These are phyloP conservation scores for Rhipidocladum racemiflorum DNA, from an alignment of 176 grass and related monocot genomes.

Conservation along the genomic window DNA sequence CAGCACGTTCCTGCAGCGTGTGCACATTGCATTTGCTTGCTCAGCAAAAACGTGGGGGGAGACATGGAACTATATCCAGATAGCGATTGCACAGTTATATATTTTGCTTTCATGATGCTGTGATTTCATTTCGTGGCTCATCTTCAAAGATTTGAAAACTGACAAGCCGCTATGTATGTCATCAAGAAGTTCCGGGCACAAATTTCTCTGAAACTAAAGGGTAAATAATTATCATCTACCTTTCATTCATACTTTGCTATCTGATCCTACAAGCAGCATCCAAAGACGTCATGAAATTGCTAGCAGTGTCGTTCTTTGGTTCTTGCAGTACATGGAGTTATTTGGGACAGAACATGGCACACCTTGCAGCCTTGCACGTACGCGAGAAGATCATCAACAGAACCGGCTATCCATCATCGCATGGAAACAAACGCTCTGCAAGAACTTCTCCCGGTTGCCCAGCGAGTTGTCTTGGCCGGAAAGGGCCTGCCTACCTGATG, in stretches of 20 bases:
- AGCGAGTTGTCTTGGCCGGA: constrained; percentile 23
- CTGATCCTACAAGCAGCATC: background rate
- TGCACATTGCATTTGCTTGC: background rate
- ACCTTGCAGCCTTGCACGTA: background rate
- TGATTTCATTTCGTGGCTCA: background rate
- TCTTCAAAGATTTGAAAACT: background rate
- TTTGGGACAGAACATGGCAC: background rate
- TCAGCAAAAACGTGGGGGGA: background rate
- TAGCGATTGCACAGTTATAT: background rate
- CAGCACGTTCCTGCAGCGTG: constrained; percentile 75
- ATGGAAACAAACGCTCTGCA: background rate
- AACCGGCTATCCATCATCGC: background rate
- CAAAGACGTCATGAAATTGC: background rate
- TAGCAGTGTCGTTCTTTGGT: background rate
- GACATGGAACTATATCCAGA: constrained; percentile 13
- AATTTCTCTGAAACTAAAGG: too few relatives aligned
- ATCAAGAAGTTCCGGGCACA: background rate
- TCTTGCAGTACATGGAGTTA: background rate
- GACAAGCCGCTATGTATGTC: background rate
- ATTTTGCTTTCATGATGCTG: constrained; percentile 10
- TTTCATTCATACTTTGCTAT: too few relatives aligned
- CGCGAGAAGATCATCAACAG: background rate
- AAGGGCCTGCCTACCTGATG: constrained; percentile 35
- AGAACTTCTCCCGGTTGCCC: constrained; percentile 1
- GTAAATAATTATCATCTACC: too few relatives aligned